A percentile compares a stretch with the other conserved stretches of the same genome.
Conservation (phyloP, 2,329 filamentous ascomycete species). For the Neurospora sp. region DNA sequence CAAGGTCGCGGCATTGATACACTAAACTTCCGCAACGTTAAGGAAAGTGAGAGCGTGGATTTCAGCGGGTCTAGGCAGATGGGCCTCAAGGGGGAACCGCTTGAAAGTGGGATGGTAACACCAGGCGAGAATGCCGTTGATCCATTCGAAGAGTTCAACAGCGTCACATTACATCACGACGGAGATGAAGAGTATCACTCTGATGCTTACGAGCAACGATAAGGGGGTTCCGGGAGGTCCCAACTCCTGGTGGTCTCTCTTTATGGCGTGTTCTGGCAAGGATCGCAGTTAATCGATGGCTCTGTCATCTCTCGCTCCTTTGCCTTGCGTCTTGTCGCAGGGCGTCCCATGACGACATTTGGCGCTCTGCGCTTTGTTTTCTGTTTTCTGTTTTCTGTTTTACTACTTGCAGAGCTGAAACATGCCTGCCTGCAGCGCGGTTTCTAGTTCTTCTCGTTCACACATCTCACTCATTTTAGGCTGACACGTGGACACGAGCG, state of each 20-base stretch:
- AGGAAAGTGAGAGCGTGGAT: slow-evolving; percentile 93
- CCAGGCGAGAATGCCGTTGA: slow-evolving; percentile 65
- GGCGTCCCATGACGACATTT: neutral
- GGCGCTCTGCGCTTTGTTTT: neutral
- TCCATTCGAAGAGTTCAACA: slow-evolving; percentile 98
- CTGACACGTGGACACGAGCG: neutral
- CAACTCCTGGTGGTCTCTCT: neutral
- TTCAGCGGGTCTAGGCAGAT: slow-evolving; percentile 51
- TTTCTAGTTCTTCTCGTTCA: neutral
- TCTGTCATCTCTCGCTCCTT: slow-evolving; percentile 1
- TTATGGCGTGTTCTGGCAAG: neutral
- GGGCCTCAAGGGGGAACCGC: slow-evolving; percentile 63
- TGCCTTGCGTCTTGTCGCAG: neutral
- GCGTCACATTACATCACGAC: slow-evolving; percentile 92
- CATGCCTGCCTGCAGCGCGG: neutral
- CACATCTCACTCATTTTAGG: slow-evolving; percentile 2
- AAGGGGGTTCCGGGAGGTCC: slow-evolving; percentile 7
- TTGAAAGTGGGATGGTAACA: slow-evolving; percentile 77
- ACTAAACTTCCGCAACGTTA: slow-evolving; percentile 94
- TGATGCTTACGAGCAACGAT: slow-evolving; percentile 7
- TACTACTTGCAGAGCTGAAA: neutral
- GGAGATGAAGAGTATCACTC: slow-evolving; percentile 58
- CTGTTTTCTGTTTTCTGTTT: neutral
- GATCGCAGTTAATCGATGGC: neutral
- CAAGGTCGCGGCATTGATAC: slow-evolving; percentile 87